Conservation (phyloP, 2,329 filamentous ascomycete species). For the Cladophialophora psammophila region DNA sequence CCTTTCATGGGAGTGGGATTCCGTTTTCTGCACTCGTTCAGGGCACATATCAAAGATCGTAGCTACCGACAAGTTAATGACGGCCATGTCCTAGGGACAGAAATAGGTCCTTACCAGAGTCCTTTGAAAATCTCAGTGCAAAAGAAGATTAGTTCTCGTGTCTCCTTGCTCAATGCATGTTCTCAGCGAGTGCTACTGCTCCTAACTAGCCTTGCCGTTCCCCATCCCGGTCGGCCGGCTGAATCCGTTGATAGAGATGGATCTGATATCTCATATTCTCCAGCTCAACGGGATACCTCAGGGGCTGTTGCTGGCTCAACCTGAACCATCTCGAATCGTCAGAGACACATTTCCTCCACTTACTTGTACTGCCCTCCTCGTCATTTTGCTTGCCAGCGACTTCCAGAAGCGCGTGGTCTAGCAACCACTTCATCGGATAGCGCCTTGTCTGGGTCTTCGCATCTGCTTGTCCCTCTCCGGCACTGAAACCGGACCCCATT, state of each 20-base stretch:
- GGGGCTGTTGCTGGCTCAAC: slow-evolving; percentile 58
- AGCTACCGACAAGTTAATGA: no score
- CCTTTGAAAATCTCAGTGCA: not conserved
- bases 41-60: no score
- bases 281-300: slow-evolving; percentile 82
- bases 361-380: slow-evolving; percentile 28
- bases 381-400: slow-evolving; percentile 44
- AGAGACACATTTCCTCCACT: slow-evolving; percentile 77
- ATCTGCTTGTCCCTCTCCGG: slow-evolving; percentile 26
- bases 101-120: no score
- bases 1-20: no score
- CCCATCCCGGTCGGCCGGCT: not conserved
- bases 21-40: no score
- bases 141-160: not conserved
- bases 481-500: slow-evolving; percentile 48
- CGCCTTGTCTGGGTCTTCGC: slow-evolving; percentile 56
- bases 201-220: not conserved
- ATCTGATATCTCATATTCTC: slow-evolving; percentile 97
- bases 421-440: slow-evolving; percentile 93
- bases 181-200: not conserved
- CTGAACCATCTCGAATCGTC: slow-evolving; percentile 88
- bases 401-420: slow-evolving; percentile 78
- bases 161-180: not conserved
- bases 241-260: slow-evolving; percentile 71
- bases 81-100: no score